Evolutionary conservation across 106 monocot species (phyloP), one percentile per base, ranked within the genome.

Genomic region (Allium fistulosum): DNA sequence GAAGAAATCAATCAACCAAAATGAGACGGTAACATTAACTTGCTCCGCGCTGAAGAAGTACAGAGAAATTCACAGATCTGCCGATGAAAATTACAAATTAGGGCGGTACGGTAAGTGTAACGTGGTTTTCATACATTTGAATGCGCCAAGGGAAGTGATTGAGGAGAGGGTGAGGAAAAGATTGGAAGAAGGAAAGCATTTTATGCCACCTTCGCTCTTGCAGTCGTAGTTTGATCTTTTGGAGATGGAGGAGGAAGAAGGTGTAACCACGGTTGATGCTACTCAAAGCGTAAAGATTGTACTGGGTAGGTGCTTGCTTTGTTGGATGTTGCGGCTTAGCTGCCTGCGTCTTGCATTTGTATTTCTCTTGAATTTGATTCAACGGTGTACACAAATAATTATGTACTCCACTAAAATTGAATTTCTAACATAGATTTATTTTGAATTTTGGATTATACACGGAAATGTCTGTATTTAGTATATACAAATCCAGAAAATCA

Each of bases 41-140:
- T 99, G 97, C 56, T 99, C 97, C 0, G 97, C 92, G 11, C 76
- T 99, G 49, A 83, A 59, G 63, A 80, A 72, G 59, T 92, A 90
- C 82, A 84, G 92, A 61, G 89, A 90, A 11, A 80, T 90, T 18
- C 84, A 92, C 45, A 78, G 97, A 51, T 72, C 78, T 45, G 78
- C 92, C 17, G 90, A 91, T 51, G 48, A 52, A 3, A 51, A 65
- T 50, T 89, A 85, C 69, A 69, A 69, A 10, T 26, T 53, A 2
- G 82, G 79, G 26, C 47, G 72, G 4, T 84, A 76, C 71, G 15
- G 7, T 10, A 28, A 22, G 37, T 87, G 89, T 74, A 83, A 49
- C 50, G 83, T 99, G n/a, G 80, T 74, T 66, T 99, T 99, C 47
- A 58, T 90, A 14, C 89, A 88, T 65, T 49, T 99, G 51, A 74